Conservation (phyloP, 768 basidiomycete genomes). For the Strobilomyces confusus region DNA sequence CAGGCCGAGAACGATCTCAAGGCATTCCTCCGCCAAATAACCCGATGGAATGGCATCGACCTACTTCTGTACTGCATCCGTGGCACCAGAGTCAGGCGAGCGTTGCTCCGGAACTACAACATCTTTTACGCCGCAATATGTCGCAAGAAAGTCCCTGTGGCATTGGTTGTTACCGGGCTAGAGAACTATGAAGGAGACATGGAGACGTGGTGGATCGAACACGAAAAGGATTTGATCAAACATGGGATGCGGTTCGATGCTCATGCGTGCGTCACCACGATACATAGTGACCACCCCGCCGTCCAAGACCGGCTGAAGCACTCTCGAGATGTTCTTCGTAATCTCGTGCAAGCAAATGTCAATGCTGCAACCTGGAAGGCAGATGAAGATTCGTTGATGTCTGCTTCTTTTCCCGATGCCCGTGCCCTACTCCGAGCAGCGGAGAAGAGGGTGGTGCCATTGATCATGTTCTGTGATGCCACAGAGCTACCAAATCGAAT, state of each 20-base stretch:
- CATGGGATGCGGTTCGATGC: constrained; percentile 36
- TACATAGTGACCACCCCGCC: constrained; percentile 22
- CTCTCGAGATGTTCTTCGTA: constrained; percentile 19
- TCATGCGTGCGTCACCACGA: constrained; percentile 40
- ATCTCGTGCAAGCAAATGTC: constrained; percentile 14
- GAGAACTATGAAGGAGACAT: constrained; percentile 34
- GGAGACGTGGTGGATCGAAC: constrained; percentile 37
- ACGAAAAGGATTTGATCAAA: constrained; percentile 28
- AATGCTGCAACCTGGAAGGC: constrained; percentile 20
- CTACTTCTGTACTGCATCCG: constrained; percentile 34
- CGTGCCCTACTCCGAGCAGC: constrained; percentile 11
- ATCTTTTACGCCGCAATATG: constrained; percentile 29
- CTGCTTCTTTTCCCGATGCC: constrained; percentile 20
- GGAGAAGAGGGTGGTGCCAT: constrained; percentile 10
- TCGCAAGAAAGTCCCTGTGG: constrained; percentile 29
- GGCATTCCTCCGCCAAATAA: constrained; percentile 32
- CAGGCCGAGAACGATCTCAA: constrained; percentile 27
- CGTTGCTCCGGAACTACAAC: constrained; percentile 28
- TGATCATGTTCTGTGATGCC: constrained; percentile 17
- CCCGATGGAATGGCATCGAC: constrained; percentile 24
- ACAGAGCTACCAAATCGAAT: constrained; percentile 1
- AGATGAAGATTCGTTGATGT: constrained; percentile 14
- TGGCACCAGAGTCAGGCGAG: constrained; percentile 28
- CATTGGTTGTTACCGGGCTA: constrained; percentile 34
- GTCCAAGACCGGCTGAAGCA: constrained; percentile 18